These are phyloP conservation scores for Wickerhamiella domercqiae DNA, from an alignment of 805 yeast genomes.

Conservation along the genomic window DNA sequence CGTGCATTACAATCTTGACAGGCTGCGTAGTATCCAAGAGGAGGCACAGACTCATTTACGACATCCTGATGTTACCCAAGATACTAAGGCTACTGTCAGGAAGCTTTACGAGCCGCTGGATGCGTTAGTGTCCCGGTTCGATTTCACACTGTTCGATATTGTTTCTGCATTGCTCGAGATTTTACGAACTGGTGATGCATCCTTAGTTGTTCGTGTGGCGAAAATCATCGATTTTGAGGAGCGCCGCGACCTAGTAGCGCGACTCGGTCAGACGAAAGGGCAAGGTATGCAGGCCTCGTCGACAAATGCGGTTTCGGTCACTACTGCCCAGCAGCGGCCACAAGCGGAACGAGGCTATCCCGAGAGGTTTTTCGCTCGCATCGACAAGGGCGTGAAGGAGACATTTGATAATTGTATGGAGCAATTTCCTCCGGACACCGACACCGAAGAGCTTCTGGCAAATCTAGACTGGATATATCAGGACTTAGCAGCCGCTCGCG, in stretches of 20 bases:
- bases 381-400: conserved; percentile 45
- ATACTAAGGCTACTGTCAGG: conserved; percentile 49
- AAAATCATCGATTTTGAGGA: conserved; percentile 72
- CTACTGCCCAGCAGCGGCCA: neutral
- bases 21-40: conserved; percentile 65
- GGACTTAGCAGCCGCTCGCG: conserved; percentile 53
- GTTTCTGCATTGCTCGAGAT: conserved; percentile 58
- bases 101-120: conserved; percentile 39
- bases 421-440: conserved; percentile 32
- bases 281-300: no score
- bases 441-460: conserved; percentile 39
- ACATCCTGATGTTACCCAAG: conserved; percentile 33
- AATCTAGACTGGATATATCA: conserved; percentile 72
- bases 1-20: conserved; percentile 56
- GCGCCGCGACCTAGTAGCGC: conserved; percentile 49
- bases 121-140: conserved; percentile 42
- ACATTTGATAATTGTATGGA: conserved; percentile 54
- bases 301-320: no score
- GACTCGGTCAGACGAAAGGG: conserved; percentile 22
- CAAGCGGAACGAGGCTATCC: conserved; percentile 31
- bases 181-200: conserved; percentile 49
- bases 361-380: conserved; percentile 40
- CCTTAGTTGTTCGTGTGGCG: conserved; percentile 54
- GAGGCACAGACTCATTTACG: conserved; percentile 29
- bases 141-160: conserved; percentile 43